Percentiles rank a stretch among this genome's conserved stretches.
These are phyloP conservation scores for Cutaneotrichosporon curvatum DNA, from an alignment of 1,284 basidiomycete species.

Conservation along the genomic window DNA sequence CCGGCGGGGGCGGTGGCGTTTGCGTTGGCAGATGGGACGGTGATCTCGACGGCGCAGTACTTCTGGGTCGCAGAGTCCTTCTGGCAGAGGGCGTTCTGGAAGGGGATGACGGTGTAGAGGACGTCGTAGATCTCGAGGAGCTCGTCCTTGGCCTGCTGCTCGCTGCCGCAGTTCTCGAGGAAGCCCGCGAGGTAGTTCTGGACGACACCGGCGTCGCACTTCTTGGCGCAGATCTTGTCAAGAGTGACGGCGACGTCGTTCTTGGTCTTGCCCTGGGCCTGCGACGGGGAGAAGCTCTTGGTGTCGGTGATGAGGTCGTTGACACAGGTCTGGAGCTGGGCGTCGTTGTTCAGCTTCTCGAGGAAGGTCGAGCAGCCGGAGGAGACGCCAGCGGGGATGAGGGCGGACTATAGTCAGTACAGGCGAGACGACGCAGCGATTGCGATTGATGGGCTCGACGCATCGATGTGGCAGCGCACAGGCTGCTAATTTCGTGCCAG, in stretches of 20 bases:
- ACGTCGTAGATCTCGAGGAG: constrained; percentile 67
- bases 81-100: constrained; percentile 62
- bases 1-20: constrained; percentile 12
- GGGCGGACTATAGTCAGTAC: constrained; percentile 13
- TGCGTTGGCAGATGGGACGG: constrained; percentile 23
- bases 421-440: too few relatives aligned
- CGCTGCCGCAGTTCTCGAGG: constrained; percentile 59
- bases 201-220: constrained; percentile 58
- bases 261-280: constrained; percentile 51
- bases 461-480: not conserved
- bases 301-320: constrained; percentile 59
- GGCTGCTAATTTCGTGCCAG: too few relatives aligned
- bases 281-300: constrained; percentile 54
- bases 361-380: constrained; percentile 58
- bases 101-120: constrained; percentile 62
- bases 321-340: constrained; percentile 57
- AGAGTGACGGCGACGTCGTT: constrained; percentile 54
- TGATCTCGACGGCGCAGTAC: constrained; percentile 57
- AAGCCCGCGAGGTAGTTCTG: constrained; percentile 60
- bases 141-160: constrained; percentile 52
- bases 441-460: not conserved
- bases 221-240: constrained; percentile 53
- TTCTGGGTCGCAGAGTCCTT: constrained; percentile 58
- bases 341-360: constrained; percentile 56
- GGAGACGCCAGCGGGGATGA: constrained; percentile 56